A percentile compares a stretch with the other conserved stretches of the same genome.
Evolutionary conservation across 2,329 filamentous ascomycete genomes (phyloP).

Genomic region (Fusarium sp.): DNA sequence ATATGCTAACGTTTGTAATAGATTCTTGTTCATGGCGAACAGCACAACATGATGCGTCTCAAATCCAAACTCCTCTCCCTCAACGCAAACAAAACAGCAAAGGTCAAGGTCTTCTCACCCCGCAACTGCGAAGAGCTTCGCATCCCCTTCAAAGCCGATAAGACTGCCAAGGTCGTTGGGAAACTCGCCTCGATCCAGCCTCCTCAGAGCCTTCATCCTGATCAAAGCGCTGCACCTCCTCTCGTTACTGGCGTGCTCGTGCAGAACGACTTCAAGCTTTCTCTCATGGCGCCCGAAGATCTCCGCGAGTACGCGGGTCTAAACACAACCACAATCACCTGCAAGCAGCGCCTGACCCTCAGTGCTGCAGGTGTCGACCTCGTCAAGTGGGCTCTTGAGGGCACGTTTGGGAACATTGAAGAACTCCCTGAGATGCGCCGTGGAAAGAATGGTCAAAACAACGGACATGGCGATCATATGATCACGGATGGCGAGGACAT

Average conservation of each 20-base stretch:
- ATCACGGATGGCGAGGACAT: slow-evolving; percentile 49
- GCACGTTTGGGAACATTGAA: slow-evolving; percentile 90
- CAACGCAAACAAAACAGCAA: slow-evolving; percentile 81
- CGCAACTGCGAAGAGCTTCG: slow-evolving; percentile 94
- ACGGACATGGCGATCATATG: slow-evolving; percentile 55
- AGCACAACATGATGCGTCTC: slow-evolving; percentile 97
- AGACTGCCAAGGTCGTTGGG: slow-evolving; percentile 95
- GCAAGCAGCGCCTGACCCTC: slow-evolving; percentile 89
- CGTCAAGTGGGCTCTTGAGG: slow-evolving; percentile 92
- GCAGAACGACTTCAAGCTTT: slow-evolving; percentile 97
- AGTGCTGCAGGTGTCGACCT: slow-evolving; percentile 90
- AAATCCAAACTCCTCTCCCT: slow-evolving; percentile 96
- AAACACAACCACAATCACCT: slow-evolving; percentile 93
- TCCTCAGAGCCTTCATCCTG: slow-evolving; percentile 56
- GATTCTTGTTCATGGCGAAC: slow-evolving; percentile 97
- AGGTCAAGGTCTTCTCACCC: slow-evolving; percentile 93
- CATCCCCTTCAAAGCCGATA: slow-evolving; percentile 95
- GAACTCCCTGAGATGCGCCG: slow-evolving; percentile 68
- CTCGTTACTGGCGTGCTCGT: slow-evolving; percentile 92
- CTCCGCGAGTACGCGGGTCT: slow-evolving; percentile 96
- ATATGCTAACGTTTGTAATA: slow-evolving; percentile 50
- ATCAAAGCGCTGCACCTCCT: slow-evolving; percentile 48
- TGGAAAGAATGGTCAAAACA: slow-evolving; percentile 45
- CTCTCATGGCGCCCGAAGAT: slow-evolving; percentile 96
- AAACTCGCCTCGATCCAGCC: slow-evolving; percentile 87